A percentile compares a stretch with the other conserved stretches of the same genome.
phyloP scores from a whole-genome alignment of 345 rosid genomes.

The Populus simonii region DNA sequence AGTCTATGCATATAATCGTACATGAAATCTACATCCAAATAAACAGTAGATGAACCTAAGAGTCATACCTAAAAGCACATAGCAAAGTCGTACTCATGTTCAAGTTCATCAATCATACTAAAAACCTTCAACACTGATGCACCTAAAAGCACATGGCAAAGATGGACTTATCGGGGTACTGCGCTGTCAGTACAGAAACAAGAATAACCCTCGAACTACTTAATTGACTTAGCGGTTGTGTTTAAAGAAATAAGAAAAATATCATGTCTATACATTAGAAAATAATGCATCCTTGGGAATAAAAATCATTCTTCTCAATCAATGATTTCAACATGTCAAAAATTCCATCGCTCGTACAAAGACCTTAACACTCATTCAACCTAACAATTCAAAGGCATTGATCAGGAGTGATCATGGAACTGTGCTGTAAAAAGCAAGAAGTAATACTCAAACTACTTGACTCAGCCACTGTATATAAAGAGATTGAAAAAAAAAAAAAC shows the following conservation, averaged over 20 bases:
- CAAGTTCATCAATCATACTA: too few relatives aligned
- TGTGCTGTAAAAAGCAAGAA: neutral
- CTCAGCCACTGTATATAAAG: neutral
- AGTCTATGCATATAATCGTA: neutral
- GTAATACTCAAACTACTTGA: neutral
- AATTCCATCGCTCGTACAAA: neutral
- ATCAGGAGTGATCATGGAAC: neutral
- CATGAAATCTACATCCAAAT: neutral
- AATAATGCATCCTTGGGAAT: neutral
- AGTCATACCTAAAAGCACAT: too few relatives aligned
- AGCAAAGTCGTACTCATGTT: neutral
- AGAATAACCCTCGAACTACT: too few relatives aligned
- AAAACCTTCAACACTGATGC: too few relatives aligned
- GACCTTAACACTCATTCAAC: neutral
- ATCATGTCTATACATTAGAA: too few relatives aligned
- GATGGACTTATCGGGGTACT: too few relatives aligned
- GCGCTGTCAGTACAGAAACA: too few relatives aligned
- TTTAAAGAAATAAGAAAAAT: too few relatives aligned
- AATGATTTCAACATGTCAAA: neutral
- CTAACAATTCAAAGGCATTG: neutral
- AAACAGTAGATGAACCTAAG: neutral
- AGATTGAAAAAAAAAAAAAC: neutral
- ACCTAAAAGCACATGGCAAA: too few relatives aligned
- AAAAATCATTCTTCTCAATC: neutral
- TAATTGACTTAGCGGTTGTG: too few relatives aligned